Base-by-base conservation (phyloP, 164 flowering plant genomes). In the Chimonanthus praecox region DNA sequence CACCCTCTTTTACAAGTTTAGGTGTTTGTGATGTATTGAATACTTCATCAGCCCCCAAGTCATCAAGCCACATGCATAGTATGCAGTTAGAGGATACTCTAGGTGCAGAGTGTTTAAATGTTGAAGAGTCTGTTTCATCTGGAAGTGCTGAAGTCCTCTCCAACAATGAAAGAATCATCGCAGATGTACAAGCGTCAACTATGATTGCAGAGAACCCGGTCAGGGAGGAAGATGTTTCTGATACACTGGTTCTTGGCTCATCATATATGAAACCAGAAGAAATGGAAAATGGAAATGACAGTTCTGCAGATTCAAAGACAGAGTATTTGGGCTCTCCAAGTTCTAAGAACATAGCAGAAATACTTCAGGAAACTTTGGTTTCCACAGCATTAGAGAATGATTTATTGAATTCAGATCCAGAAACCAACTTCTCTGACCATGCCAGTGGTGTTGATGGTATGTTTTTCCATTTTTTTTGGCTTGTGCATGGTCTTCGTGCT, bases 391-490 rank as follows among this genome's bases (percentile, higher is more conserved):
- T 79, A 33, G 84, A 84, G 64, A 75, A 67, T 72, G 85, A 83
- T 46, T 58, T 65, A 51, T 69, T 78, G 47, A 81, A 77, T 83
- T 21, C 66, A 33, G 66, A 51, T 64, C 67, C 78, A 33, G 84
- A 84, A 62, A 75, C 61, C 73, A 84, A 82, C 49, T 51, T 67
- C 60, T 69, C 80, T 44, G 82, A 78, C 82, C 73, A 69, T 78
- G 68, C 67, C 33, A 72, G 79, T 80, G 80, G 75, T 73, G 79
- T 80, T 58, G 75, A 76, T 67, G 92, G 94, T 92, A 85, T 69
- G 80, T 71, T 44, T 49, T 58, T 47, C 45, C 47, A 43, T 72
- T 16, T 49, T 63, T 21, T 10, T 63, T 64, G 10, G 8, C 15
- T 69, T 47, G 16, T 5, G 45, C 15, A 67, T 20, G 16, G 5